Conservation (phyloP, 2,329 filamentous ascomycete species). For the Monilinia fructigena region DNA sequence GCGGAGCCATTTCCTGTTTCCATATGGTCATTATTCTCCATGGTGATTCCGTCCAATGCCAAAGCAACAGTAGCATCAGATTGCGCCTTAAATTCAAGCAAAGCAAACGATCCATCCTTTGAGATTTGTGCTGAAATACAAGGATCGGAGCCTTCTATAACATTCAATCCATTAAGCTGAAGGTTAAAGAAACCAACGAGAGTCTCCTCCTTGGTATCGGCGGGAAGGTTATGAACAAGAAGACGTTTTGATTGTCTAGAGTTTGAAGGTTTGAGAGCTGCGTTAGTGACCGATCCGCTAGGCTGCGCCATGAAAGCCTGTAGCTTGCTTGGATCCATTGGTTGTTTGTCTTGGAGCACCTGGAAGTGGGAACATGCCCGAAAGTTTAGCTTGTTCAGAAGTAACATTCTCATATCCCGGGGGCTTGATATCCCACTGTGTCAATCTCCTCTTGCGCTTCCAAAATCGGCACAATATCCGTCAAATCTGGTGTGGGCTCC, state of each 20-base stretch:
- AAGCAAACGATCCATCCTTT: constrained; percentile 74
- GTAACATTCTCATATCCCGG: constrained; percentile 98
- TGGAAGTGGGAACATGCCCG: constrained; percentile 97
- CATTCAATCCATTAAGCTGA: constrained; percentile 94
- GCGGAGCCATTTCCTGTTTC: constrained; percentile 49
- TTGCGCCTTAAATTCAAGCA: constrained; percentile 86
- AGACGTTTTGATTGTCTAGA: constrained; percentile 93
- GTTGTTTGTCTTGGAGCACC: constrained; percentile 89
- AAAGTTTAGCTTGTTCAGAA: constrained; percentile 96
- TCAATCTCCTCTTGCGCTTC: constrained; percentile 90
- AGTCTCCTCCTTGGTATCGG: constrained; percentile 69
- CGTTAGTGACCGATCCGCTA: constrained; percentile 61
- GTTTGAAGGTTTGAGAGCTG: constrained; percentile 87
- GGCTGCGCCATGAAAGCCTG: constrained; percentile 96
- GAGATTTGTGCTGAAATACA: constrained; percentile 82
- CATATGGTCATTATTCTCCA: constrained; percentile 69
- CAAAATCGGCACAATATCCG: constrained; percentile 76
- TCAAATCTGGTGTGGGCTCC: constrained; percentile 94
- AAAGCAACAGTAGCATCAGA: constrained; percentile 88
- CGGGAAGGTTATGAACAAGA: constrained; percentile 79
- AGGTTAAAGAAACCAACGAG: constrained; percentile 89
- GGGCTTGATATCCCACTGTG: constrained; percentile 99
- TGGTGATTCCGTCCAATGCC: constrained; percentile 83
- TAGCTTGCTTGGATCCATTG: constrained; percentile 90
- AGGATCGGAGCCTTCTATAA: constrained; percentile 78